These are phyloP conservation scores for Triticum urartu DNA, from an alignment of 176 grass and related monocot genomes.

Conservation along the genomic window DNA sequence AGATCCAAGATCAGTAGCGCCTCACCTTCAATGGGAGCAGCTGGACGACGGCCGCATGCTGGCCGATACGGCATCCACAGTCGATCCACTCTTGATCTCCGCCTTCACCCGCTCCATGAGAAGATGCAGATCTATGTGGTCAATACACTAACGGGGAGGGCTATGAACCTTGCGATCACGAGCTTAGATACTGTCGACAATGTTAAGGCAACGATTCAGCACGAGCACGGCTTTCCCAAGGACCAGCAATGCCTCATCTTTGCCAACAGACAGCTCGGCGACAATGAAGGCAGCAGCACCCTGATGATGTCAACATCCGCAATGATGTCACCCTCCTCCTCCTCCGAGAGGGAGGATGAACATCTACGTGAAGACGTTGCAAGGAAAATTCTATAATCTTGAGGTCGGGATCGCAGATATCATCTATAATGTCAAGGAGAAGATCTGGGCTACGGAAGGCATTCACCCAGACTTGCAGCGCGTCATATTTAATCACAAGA, in stretches of 20 bases:
- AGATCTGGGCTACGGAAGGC: neutral
- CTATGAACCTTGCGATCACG: neutral
- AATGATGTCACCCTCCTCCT: neutral
- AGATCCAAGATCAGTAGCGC: too few species aligned
- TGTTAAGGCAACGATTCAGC: neutral
- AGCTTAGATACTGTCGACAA: neutral
- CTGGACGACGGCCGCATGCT: neutral
- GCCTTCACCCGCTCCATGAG: neutral
- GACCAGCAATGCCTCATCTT: neutral
- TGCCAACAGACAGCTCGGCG: neutral
- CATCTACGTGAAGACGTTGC: neutral
- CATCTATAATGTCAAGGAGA: neutral
- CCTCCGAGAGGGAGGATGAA: neutral
- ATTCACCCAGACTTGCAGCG: neutral
- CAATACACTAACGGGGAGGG: neutral
- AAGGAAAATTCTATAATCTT: neutral
- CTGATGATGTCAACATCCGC: too few species aligned
- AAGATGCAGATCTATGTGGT: neutral
- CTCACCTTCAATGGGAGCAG: too few species aligned
- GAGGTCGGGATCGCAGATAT: neutral
- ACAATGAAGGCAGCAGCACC: neutral
- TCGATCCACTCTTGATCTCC: neutral
- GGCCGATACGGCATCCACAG: neutral
- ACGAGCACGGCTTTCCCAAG: neutral
- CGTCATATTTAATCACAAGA: too few species aligned